A percentile compares a stretch with the other conserved stretches of the same genome.
Evolutionary conservation across 345 rosid genomes (phyloP).

Genomic region (Iberis pinnata): DNA sequence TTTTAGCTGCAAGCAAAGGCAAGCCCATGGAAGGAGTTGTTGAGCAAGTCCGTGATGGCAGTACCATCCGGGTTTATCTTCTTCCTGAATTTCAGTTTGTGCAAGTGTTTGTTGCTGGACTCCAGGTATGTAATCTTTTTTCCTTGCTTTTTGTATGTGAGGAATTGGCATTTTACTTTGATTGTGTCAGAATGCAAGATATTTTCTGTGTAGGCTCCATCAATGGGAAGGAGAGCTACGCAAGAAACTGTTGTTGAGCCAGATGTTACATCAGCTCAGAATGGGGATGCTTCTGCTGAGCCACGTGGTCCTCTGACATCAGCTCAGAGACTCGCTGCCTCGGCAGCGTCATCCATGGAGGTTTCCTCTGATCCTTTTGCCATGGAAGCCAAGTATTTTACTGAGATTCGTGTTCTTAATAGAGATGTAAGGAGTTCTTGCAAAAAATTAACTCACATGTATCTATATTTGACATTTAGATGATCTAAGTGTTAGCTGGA

Average conservation of each 20-base stretch:
- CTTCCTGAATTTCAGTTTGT: constrained; percentile 96
- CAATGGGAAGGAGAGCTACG: constrained; percentile 65
- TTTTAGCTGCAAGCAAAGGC: constrained; percentile 69
- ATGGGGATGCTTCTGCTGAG: constrained; percentile 66
- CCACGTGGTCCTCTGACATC: constrained; percentile 63
- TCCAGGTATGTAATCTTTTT: constrained; percentile 51
- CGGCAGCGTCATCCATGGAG: constrained; percentile 47
- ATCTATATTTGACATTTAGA: constrained; percentile 7
- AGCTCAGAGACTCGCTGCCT: constrained; percentile 86
- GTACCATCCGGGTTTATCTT: constrained; percentile 77
- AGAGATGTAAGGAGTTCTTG: constrained; percentile 60
- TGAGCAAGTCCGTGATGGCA: constrained; percentile 97
- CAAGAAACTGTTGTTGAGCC: constrained; percentile 41
- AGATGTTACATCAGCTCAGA: constrained; percentile 34
- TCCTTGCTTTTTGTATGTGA: not conserved
- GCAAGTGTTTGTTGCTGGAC: constrained; percentile 93
- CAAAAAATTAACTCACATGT: not conserved
- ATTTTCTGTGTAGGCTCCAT: constrained; percentile 56
- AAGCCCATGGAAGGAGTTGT: constrained; percentile 82
- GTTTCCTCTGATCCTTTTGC: constrained; percentile 79
- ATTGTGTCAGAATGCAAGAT: not conserved
- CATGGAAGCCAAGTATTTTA: constrained; percentile 77
- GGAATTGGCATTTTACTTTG: constrained; percentile 6
- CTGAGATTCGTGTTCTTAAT: constrained; percentile 75
- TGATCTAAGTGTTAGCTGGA: constrained; percentile 14